These are phyloP conservation scores for Aspergillus felis DNA, from an alignment of 2,329 filamentous ascomycete species.

Conservation along the genomic window DNA sequence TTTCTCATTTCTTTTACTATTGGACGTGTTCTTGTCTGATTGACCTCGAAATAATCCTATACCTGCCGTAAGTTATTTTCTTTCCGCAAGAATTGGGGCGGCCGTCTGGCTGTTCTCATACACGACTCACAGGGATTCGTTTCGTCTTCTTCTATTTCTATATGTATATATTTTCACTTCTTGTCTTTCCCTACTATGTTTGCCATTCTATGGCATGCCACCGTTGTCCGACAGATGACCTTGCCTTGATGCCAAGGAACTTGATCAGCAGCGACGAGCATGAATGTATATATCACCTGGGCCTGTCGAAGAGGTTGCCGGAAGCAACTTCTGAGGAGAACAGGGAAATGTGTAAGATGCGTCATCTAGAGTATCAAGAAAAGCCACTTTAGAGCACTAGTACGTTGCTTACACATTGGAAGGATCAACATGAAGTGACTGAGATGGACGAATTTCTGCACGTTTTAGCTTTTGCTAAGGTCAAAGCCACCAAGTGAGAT, in stretches of 20 bases:
- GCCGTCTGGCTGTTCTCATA: neutral
- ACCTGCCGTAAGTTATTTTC: neutral
- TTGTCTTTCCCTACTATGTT: neutral
- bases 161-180: neutral
- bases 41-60: neutral
- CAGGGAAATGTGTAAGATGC: neutral
- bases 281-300: neutral
- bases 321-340: neutral
- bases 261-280: neutral
- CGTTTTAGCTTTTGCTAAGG: no score
- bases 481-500: no score
- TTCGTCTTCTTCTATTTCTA: neutral
- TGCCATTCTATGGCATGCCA: neutral
- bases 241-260: neutral
- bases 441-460: no score
- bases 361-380: neutral
- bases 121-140: neutral
- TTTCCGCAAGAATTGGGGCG: neutral
- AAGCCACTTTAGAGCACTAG: neutral
- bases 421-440: neutral
- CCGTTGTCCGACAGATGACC: neutral
- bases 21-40: neutral
- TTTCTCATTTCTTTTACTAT: neutral
- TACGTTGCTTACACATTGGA: neutral
- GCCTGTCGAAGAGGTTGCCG: neutral